phyloP scores from a whole-genome alignment of 257 asterid genomes.

The Nicotiana knightiana region DNA sequence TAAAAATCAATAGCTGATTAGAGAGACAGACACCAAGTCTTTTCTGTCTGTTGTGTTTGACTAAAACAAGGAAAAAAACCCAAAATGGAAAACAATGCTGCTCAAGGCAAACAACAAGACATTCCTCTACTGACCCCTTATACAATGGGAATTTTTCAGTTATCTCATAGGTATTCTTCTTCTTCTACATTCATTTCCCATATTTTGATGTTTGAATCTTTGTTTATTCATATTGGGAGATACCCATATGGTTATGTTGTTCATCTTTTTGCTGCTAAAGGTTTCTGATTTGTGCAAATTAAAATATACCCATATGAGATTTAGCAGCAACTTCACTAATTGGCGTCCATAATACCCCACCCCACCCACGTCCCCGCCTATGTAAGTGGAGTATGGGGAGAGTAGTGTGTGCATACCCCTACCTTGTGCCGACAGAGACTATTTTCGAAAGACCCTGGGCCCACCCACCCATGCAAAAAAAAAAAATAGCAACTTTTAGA shows the following conservation, averaged over 20 bases:
- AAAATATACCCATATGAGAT: neutral
- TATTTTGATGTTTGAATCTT: neutral
- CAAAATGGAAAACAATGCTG: constrained; percentile 10
- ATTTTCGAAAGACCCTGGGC: too few species aligned
- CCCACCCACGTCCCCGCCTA: too few species aligned
- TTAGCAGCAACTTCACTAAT: too few species aligned
- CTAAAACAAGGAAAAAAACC: neutral
- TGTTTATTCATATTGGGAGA: neutral
- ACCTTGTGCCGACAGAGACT: too few species aligned
- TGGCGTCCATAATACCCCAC: too few species aligned
- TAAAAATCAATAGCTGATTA: neutral
- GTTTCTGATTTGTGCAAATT: neutral
- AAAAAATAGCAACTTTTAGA: neutral
- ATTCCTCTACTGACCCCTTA: constrained; percentile 21
- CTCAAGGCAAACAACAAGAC: neutral
- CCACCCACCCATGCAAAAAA: too few species aligned
- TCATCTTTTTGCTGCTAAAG: too few species aligned
- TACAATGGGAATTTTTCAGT: constrained; percentile 21
- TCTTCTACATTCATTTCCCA: too few species aligned
- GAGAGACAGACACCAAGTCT: neutral
- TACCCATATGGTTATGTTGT: neutral
- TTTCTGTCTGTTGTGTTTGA: too few species aligned
- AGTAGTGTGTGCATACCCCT: too few species aligned
- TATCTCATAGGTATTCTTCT: constrained; percentile 5
- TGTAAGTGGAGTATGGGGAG: too few species aligned